Conservation (phyloP, 2,329 filamentous ascomycete species). For the Xylaria sp. region DNA sequence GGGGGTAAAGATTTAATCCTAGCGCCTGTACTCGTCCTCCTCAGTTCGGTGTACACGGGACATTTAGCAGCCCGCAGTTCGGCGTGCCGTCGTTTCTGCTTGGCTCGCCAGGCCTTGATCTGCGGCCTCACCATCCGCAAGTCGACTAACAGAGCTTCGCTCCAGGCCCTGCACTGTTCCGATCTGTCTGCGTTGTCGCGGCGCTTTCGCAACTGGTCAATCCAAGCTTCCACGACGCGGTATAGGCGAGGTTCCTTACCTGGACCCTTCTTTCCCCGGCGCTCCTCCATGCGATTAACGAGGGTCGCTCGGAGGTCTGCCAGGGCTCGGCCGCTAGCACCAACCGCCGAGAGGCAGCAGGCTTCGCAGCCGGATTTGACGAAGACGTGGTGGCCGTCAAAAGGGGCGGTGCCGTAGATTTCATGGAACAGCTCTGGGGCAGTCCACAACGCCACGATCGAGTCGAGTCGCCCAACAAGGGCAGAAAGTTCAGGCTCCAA, state of each 20-base stretch:
- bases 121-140: slow-evolving; percentile 31
- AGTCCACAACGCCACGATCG: slow-evolving; percentile 49
- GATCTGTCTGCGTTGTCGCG: slow-evolving; percentile 22
- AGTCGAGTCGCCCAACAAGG: slow-evolving; percentile 43
- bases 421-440: slow-evolving; percentile 42
- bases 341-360: slow-evolving; percentile 57
- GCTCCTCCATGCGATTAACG: slow-evolving; percentile 44
- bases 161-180: slow-evolving; percentile 29
- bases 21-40: slow-evolving; percentile 13
- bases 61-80: slow-evolving; percentile 1
- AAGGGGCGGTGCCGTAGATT: slow-evolving; percentile 42
- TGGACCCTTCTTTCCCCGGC: background rate
- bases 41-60: slow-evolving; percentile 32
- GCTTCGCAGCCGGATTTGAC: slow-evolving; percentile 54
- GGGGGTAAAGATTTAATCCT: slow-evolving; percentile 22
- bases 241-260: slow-evolving; percentile 44
- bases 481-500: slow-evolving; percentile 31
- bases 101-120: slow-evolving; percentile 29
- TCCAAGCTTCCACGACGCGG: slow-evolving; percentile 52
- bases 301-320: slow-evolving; percentile 53
- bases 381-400: slow-evolving; percentile 38
- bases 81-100: slow-evolving; percentile 20
- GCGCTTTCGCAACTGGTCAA: slow-evolving; percentile 40
- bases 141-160: slow-evolving; percentile 28
- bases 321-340: slow-evolving; percentile 49